Conservation (phyloP, 2,329 filamentous ascomycete genomes). For the Fonsecaea pedrosoi region DNA sequence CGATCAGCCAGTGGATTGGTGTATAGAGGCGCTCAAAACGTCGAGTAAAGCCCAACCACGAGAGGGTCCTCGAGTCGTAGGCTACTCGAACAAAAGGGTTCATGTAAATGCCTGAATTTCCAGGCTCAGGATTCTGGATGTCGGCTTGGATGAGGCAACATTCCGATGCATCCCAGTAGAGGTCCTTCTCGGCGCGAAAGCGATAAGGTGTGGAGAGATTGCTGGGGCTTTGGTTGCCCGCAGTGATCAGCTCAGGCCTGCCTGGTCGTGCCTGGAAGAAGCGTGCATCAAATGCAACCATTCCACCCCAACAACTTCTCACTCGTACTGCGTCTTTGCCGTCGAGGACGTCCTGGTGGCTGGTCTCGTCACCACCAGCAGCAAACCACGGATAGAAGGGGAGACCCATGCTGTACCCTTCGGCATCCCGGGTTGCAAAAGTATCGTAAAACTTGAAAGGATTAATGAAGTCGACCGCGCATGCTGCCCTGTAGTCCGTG, state of each 20-base stretch:
- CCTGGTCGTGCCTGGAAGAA: constrained; percentile 49
- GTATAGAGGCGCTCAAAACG: constrained; percentile 71
- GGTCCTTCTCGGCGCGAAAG: constrained; percentile 65
- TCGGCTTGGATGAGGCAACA: constrained; percentile 66
- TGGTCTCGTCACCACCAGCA: constrained; percentile 56
- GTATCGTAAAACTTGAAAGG: constrained; percentile 79
- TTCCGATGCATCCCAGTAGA: constrained; percentile 68
- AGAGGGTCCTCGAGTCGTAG: constrained; percentile 65
- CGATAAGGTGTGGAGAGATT: constrained; percentile 47
- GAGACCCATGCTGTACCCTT: constrained; percentile 71
- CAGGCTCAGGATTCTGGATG: constrained; percentile 49
- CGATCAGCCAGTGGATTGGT: constrained; percentile 65
- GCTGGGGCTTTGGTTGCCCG: constrained; percentile 33
- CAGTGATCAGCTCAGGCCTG: constrained; percentile 24
- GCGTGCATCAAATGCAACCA: constrained; percentile 62
- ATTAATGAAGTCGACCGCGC: constrained; percentile 76
- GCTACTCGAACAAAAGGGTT: constrained; percentile 77
- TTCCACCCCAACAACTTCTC: constrained; percentile 78
- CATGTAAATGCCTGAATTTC: constrained; percentile 69
- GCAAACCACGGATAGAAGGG: constrained; percentile 78
- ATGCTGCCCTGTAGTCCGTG: constrained; percentile 70
- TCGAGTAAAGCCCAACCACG: constrained; percentile 65
- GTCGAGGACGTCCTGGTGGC: constrained; percentile 66
- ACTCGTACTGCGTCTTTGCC: constrained; percentile 69
- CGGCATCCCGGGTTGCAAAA: constrained; percentile 73